A percentile compares a stretch with the other conserved stretches of the same genome.
These are phyloP conservation scores for Boletus huronensis DNA, from an alignment of 768 basidiomycete species.

Conservation along the genomic window DNA sequence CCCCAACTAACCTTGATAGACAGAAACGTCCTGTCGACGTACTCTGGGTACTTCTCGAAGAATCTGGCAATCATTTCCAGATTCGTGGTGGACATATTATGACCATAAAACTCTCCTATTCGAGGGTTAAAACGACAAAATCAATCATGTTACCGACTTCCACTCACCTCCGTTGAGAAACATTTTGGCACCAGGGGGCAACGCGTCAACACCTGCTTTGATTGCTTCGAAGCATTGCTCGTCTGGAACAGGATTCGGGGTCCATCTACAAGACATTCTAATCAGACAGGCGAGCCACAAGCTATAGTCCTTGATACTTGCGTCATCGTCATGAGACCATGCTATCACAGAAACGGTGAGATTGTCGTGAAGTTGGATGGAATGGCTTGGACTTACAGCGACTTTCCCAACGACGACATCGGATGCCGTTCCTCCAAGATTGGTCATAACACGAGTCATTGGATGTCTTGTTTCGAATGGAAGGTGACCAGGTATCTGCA, in stretches of 20 bases:
- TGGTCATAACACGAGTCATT: conserved; percentile 32
- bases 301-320: conserved; percentile 9
- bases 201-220: conserved; percentile 41
- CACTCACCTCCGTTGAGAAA: conserved; percentile 48
- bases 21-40: conserved; percentile 33
- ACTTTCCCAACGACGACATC: conserved; percentile 35
- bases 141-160: too few species aligned
- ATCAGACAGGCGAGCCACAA: neutral
- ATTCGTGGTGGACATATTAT: conserved; percentile 38
- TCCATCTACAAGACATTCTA: neutral
- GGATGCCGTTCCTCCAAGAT: conserved; percentile 39
- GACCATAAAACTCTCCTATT: conserved; percentile 57
- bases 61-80: conserved; percentile 48
- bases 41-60: conserved; percentile 39
- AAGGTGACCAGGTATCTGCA: neutral
- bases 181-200: conserved; percentile 44
- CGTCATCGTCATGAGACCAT: conserved; percentile 62
- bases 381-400: conserved; percentile 26
- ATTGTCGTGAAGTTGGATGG: neutral
- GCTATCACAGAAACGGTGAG: conserved; percentile 17
- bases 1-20: conserved; percentile 29
- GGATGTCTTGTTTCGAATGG: neutral
- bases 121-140: neutral
- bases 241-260: neutral
- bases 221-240: conserved; percentile 43